Percentiles rank a stretch among this genome's conserved stretches.
phyloP scores from a whole-genome alignment of 495 filamentous ascomycete genomes.

The Penicillium crystallinum region DNA sequence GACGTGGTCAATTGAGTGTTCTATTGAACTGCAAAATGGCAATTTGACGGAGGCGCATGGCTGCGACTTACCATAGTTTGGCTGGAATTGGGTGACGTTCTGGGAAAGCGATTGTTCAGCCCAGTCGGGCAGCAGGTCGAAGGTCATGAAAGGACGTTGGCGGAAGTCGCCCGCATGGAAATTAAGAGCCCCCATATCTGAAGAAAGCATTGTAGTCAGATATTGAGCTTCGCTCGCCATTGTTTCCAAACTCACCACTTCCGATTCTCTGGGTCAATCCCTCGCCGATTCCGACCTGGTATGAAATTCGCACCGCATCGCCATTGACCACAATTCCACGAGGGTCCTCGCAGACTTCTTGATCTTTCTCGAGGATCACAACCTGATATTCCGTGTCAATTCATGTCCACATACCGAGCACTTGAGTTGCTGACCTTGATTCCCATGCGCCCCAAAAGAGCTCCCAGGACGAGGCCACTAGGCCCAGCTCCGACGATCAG shows the following conservation, averaged over 20 bases:
- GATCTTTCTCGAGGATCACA: conserved; percentile 36
- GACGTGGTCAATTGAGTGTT: not conserved
- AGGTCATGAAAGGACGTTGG: conserved; percentile 7
- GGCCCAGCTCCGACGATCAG: not conserved
- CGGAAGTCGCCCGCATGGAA: conserved; percentile 7
- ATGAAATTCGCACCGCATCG: conserved; percentile 38
- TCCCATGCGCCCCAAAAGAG: conserved; percentile 17
- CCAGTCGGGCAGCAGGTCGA: conserved; percentile 11
- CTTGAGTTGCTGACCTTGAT: conserved; percentile 22
- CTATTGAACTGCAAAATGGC: not conserved
- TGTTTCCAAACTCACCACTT: conserved; percentile 1
- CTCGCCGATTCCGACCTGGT: conserved; percentile 33
- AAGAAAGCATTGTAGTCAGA: not conserved
- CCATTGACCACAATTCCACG: conserved; percentile 38
- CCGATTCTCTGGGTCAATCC: conserved; percentile 16
- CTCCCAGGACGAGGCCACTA: not conserved
- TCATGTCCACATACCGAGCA: not conserved
- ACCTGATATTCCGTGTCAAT: not conserved
- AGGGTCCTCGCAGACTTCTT: conserved; percentile 36
- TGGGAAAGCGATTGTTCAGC: conserved; percentile 15
- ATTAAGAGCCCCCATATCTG: conserved; percentile 10
- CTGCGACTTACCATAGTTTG: conserved; percentile 9
- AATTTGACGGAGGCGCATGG: too few species aligned
- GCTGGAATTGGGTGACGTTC: conserved; percentile 17
- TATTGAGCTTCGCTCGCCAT: too few species aligned